Evolutionary conservation across 306 rosid species (phyloP).

Genomic region (Prunus armeniaca): DNA sequence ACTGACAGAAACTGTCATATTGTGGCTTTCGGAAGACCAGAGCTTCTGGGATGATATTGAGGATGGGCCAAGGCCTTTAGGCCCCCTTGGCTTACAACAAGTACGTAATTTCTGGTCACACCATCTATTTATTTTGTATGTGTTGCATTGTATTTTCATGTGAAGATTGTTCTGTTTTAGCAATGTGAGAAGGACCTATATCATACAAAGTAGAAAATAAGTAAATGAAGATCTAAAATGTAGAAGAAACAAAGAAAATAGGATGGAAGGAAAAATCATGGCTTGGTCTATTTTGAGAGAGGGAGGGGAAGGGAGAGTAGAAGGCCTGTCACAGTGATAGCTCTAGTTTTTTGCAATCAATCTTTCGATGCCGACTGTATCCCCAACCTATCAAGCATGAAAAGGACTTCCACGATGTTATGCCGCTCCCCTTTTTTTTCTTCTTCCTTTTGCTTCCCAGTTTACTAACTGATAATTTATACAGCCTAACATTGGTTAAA

Average conservation of each 20-base stretch:
- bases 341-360: neutral
- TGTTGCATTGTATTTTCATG: neutral
- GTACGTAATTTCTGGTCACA: slow-evolving; percentile 29
- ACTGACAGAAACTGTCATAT: slow-evolving; percentile 92
- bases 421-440: neutral
- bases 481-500: neutral
- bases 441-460: neutral
- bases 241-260: neutral
- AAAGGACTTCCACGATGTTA: neutral
- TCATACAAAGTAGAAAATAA: neutral
- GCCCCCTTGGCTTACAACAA: slow-evolving; percentile 94
- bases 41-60: slow-evolving; percentile 99
- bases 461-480: neutral
- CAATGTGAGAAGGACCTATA: neutral
- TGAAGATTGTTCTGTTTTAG: neutral
- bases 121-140: neutral
- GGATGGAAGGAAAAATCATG: neutral
- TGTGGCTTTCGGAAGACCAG: slow-evolving; percentile 98
- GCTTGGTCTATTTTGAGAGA: neutral
- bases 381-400: neutral
- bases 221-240: neutral
- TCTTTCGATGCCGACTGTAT: neutral
- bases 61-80: slow-evolving; percentile 89
- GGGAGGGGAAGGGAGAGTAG: neutral
- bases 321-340: neutral